Evolutionary conservation across 495 filamentous ascomycete species (phyloP).

Genomic region (Hyaloscypha finlandica): DNA sequence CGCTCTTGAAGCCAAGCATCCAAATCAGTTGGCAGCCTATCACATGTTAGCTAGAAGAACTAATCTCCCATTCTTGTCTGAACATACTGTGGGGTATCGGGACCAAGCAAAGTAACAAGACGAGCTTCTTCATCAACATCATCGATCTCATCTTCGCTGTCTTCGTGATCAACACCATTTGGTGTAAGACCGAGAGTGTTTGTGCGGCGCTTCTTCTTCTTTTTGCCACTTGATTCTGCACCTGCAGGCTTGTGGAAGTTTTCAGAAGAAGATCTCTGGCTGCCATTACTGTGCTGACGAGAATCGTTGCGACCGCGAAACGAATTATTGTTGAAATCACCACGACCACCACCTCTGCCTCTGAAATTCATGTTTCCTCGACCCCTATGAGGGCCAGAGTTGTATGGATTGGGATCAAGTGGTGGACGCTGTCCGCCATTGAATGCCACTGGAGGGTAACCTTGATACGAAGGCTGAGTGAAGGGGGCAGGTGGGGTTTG

Average conservation of each 20-base stretch:
- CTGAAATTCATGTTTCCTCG: constrained; percentile 32
- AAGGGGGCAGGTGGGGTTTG: constrained; percentile 40
- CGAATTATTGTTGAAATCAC: constrained; percentile 35
- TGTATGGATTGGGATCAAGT: constrained; percentile 38
- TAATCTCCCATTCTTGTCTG: constrained; percentile 27
- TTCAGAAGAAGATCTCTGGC: constrained; percentile 47
- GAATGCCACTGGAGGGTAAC: constrained; percentile 39
- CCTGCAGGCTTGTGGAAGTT: constrained; percentile 58
- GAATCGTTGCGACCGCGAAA: constrained; percentile 38
- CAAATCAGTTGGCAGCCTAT: constrained; percentile 65
- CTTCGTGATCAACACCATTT: constrained; percentile 69
- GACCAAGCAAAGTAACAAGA: constrained; percentile 44
- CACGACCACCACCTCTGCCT: constrained; percentile 41
- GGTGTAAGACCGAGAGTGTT: constrained; percentile 83
- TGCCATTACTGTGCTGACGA: constrained; percentile 46
- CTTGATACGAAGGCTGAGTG: constrained; percentile 35
- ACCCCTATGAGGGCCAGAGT: constrained; percentile 37
- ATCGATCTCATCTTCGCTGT: constrained; percentile 68
- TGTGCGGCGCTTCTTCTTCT: constrained; percentile 77
- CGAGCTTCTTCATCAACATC: constrained; percentile 68
- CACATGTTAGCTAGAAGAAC: constrained; percentile 34
- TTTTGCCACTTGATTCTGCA: constrained; percentile 52
- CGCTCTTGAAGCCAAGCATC: constrained; percentile 80
- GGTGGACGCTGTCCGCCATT: constrained; percentile 32
- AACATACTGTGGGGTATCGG: constrained; percentile 35